Evolutionary conservation across 2,329 filamentous ascomycete genomes (phyloP).

Genomic region (Chalaropsis ovoidea): DNA sequence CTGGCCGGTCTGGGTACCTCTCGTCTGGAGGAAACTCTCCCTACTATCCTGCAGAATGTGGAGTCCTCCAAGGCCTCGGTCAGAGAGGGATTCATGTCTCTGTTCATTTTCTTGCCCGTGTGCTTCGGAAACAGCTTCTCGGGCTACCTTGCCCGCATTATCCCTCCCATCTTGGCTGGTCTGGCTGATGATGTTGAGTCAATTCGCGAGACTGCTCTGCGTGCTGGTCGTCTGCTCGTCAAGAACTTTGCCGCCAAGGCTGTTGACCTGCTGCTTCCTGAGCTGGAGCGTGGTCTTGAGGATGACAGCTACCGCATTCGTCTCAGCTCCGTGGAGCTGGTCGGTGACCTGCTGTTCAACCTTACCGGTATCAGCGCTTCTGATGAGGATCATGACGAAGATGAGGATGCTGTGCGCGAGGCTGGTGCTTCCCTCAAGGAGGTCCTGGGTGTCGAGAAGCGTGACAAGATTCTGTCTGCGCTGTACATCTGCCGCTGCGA

Average conservation of each 20-base stretch:
- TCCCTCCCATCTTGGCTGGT: slow-evolving; percentile 86
- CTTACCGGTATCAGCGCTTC: slow-evolving; percentile 76
- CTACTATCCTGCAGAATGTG: slow-evolving; percentile 92
- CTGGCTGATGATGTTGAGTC: slow-evolving; percentile 93
- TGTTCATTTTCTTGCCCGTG: slow-evolving; percentile 97
- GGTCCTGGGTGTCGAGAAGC: slow-evolving; percentile 86
- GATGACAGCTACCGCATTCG: slow-evolving; percentile 96
- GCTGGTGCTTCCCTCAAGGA: slow-evolving; percentile 89
- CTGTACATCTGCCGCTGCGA: slow-evolving; percentile 96
- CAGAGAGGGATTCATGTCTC: slow-evolving; percentile 96
- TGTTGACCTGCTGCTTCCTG: slow-evolving; percentile 85
- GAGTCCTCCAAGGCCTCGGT: slow-evolving; percentile 82
- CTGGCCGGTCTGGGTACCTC: slow-evolving; percentile 87
- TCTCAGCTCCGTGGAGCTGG: slow-evolving; percentile 93
- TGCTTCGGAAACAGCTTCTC: slow-evolving; percentile 99
- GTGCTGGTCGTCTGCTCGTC: slow-evolving; percentile 84
- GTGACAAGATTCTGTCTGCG: slow-evolving; percentile 94
- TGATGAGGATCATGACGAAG: slow-evolving; percentile 63
- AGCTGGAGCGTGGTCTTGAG: slow-evolving; percentile 90
- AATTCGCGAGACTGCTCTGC: slow-evolving; percentile 90
- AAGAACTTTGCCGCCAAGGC: slow-evolving; percentile 97
- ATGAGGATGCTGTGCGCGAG: slow-evolving; percentile 66
- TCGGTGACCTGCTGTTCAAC: slow-evolving; percentile 94
- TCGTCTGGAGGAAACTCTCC: slow-evolving; percentile 87
- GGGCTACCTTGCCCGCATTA: slow-evolving; percentile 88